Conservation (phyloP, 441 rosid species). For the Euphorbia celastroides region DNA sequence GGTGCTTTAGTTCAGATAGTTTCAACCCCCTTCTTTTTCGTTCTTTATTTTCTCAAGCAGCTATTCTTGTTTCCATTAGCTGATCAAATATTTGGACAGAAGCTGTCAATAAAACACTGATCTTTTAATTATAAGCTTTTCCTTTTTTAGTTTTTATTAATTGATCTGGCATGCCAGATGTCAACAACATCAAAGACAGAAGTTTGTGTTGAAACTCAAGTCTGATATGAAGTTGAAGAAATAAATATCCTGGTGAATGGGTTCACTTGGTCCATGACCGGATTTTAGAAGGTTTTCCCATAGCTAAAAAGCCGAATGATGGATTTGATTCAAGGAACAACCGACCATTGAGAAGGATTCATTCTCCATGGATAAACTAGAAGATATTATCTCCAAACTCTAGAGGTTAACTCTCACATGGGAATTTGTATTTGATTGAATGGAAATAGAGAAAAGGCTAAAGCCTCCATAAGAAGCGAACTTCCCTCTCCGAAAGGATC, state of each 20-base stretch:
- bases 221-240: neutral
- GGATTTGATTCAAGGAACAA: neutral
- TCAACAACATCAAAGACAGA: neutral
- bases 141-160: neutral
- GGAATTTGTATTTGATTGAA: too few relatives aligned
- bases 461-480: too few relatives aligned
- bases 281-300: neutral
- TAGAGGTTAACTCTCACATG: neutral
- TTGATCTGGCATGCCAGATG: neutral
- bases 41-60: neutral
- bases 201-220: neutral
- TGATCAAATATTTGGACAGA: neutral
- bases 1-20: neutral
- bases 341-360: neutral
- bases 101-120: constrained; percentile 1
- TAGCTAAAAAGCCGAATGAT: neutral
- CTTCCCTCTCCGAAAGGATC: too few relatives aligned
- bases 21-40: neutral
- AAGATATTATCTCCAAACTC: too few relatives aligned
- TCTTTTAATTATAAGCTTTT: too few relatives aligned
- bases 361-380: neutral
- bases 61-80: neutral
- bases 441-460: too few relatives aligned
- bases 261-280: neutral
- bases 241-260: neutral